Evolutionary conservation across 108 stramenopile genomes (phyloP), one percentile per base, ranked within the genome.

Genomic region (Fragilaria radians): DNA sequence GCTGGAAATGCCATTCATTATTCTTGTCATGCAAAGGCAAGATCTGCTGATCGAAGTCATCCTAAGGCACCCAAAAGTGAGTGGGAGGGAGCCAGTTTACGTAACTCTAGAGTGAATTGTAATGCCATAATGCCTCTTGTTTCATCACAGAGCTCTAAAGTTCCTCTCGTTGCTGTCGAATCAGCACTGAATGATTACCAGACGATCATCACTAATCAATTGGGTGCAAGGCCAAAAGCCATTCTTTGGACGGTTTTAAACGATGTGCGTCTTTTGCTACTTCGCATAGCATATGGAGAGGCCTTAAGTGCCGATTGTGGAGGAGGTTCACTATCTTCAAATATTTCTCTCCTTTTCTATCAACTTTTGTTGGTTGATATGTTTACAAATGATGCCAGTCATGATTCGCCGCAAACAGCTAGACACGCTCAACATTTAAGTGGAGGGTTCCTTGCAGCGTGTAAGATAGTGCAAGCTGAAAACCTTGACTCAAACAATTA

Each of bases 1-100:
- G 90, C 90, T 49, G 83, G 80, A 18, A 91, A 85, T 69, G 85
- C 85, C 4, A 91, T 91, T 47, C 89, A 87, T 53, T 77, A 81
- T 50, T 78, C 72, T 32, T 90, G 89, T 60, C 89, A 90, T 45
- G 48, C 68, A 0, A 78, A 62, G 56, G 89, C 89, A 7, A 76
- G 83, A 1, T 70, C 77, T 56, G 89, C 85, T 9, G 89, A 90
- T 48, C 46, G 80, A 19, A 83, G 68, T 57, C 82, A 88, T 32
- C 82, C 82, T 7, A 86, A 86, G 71, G 84, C 86, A 1, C 85
- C 90, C 17, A 91, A 91, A 54, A 78, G 81, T 28, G 90, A 92
- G 48, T 92, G 90, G 90, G 90, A 92, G 65, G 90, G 90, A 18
- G 90, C 90, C 27, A 83, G 66, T 52, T 55, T 92, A 22, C 67